Evolutionary conservation across 768 basidiomycete genomes (phyloP), one percentile per base, ranked within the genome.

Genomic region (Macrocybe gigantea): DNA sequence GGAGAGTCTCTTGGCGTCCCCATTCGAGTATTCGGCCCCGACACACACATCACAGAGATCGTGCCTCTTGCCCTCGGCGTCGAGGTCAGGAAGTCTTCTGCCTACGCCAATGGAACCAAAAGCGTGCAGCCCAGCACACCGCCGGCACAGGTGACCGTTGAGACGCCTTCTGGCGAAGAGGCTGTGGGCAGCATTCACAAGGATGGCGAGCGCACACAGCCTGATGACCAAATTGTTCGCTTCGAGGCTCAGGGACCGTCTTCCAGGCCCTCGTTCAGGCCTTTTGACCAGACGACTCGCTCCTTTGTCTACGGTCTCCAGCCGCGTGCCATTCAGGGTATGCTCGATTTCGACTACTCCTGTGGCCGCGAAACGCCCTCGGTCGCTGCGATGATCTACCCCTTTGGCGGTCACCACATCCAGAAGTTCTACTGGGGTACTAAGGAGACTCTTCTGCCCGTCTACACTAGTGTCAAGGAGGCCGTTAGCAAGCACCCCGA

Each of bases 391-490:
- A 99, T 98, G 95, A 96, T 99, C 64, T 99, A 99, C 69, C 96
- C 95, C 64, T 99, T 99, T 70, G 96, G 95, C 62, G 95, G 95
- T 13, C 95, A 98, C 73, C 96, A 98, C 73, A 96, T 97, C 69
- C 96, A 99, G 74, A 99, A 99, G 75, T 97, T 99, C 82, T 98
- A 99, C 80, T 98, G 96, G 96, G 96, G 96, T 48, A 98, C 96
- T 36, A 93, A 91, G 75, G 96, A 98, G 77, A 95, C 95, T 3
- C 85, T 99, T 41, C 83, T 99, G 35, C 96, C 96, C 44, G 95
- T 99, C 38, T 99, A 96, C 76, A 95, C 94, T 13, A 82, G 82
- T 47, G 77, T 96, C 56, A 81, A 80, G 46, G 95, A 97, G 62
- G 95, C 95, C 10, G 82, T 87, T 55, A 77, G 81, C 68, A 99